Evolutionary conservation across 306 rosid genomes (phyloP).

Genomic region (Potentilla sterilis): DNA sequence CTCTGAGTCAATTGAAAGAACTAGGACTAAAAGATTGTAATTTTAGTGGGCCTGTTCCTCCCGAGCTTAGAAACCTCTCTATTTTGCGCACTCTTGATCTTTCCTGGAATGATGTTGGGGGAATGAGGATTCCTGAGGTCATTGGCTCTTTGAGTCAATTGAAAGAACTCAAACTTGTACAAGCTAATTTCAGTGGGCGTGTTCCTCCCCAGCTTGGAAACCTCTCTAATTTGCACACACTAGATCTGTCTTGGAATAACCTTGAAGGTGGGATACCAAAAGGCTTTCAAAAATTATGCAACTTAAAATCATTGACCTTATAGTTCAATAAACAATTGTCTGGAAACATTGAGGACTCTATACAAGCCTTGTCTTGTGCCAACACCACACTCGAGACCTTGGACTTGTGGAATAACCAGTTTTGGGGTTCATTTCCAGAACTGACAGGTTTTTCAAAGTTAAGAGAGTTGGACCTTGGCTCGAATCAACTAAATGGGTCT

Average conservation of each 20-base stretch:
- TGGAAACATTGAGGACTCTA: background rate
- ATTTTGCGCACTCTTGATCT: no score
- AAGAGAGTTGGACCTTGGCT: background rate
- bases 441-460: constrained; percentile 3
- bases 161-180: background rate
- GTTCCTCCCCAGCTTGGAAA: background rate
- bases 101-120: no score
- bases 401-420: background rate
- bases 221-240: background rate
- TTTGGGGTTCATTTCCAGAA: background rate
- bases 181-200: background rate
- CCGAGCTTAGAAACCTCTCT: no score
- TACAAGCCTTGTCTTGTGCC: background rate
- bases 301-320: background rate
- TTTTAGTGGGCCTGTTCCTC: no score
- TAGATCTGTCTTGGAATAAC: background rate
- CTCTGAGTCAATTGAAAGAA: background rate
- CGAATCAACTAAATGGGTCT: constrained; percentile 22
- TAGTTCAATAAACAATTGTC: background rate
- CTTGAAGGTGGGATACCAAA: background rate
- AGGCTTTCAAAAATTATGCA: background rate
- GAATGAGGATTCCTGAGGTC: no score
- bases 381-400: background rate
- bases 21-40: no score
- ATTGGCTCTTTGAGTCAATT: no score